Conservation (phyloP, 345 rosid genomes). For the Acer saccharum region DNA sequence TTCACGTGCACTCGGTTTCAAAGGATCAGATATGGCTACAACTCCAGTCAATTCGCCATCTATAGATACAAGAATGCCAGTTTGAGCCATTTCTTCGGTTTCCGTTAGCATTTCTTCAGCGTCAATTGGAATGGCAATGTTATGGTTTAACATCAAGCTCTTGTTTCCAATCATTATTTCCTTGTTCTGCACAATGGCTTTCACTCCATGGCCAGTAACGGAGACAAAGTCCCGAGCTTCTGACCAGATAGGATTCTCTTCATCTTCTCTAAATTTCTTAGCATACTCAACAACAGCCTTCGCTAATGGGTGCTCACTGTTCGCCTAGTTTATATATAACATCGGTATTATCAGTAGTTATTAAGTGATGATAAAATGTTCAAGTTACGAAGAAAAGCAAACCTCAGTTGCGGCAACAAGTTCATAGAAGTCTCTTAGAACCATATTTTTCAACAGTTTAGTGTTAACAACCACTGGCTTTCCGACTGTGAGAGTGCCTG, state of each 20-base stretch:
- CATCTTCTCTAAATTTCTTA: conserved; percentile 73
- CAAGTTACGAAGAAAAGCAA: conserved; percentile 12
- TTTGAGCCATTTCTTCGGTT: conserved; percentile 76
- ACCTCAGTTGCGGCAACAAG: conserved; percentile 91
- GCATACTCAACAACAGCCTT: conserved; percentile 85
- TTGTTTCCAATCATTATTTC: conserved; percentile 82
- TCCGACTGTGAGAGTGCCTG: conserved; percentile 93
- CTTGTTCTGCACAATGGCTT: conserved; percentile 59
- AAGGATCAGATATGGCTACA: conserved; percentile 75
- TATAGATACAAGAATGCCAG: conserved; percentile 74
- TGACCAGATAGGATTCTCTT: conserved; percentile 82
- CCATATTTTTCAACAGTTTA: conserved; percentile 68
- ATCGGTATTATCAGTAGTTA: neutral
- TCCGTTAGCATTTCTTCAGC: conserved; percentile 73
- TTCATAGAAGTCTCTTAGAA: conserved; percentile 72
- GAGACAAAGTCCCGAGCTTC: conserved; percentile 77
- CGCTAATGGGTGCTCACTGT: conserved; percentile 96
- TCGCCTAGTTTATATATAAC: conserved; percentile 39
- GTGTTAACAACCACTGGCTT: conserved; percentile 86
- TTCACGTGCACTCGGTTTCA: conserved; percentile 71
- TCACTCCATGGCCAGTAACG: conserved; percentile 85
- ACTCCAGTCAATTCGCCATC: conserved; percentile 66
- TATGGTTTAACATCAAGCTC: conserved; percentile 57
- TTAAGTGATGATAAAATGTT: neutral
- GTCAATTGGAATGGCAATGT: conserved; percentile 49